Base-by-base conservation (phyloP, 805 yeast species). In the Ogataea thermomethanolica region DNA sequence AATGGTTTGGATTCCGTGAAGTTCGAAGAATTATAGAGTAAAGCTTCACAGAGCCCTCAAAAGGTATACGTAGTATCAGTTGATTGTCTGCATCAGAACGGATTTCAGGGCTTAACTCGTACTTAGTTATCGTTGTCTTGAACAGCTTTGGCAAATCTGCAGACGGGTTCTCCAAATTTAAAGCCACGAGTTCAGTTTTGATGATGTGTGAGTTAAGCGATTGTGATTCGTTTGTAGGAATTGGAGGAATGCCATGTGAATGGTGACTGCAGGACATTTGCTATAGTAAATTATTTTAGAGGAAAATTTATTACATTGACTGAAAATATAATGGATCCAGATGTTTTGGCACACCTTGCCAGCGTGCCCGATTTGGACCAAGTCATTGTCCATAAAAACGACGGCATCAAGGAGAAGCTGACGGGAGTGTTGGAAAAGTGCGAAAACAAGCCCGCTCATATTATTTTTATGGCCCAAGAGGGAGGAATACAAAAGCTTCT, bases 31-130 rank as follows among this genome's bases (percentile, higher is more conserved):
- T 75, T 1, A 91, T 50, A 3, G 95, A 84, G 56, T 77, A 85
- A 25, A 91, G 61, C 56, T 82, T 86, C 29, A 85, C 88, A 17
- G 74, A 66, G 5, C 54, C 52, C 9, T 82, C 79, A 54, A 91
- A 91, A 22, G 96, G 97, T 22, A 91, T 75, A 38, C 78, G 74
- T 24, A 91, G 50, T 24, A 90, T 74, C 50, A 90, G 49, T 58
- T 91, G 96, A 43, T 81, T 77, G 55, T 91, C 98, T 2, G 84
- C 79, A 58, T 90, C 96, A 1, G 61, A 76, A 65, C 33, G 79
- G 56, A 66, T 62, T 53, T 26, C 64, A 47, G 66, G 78, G 44
- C 45, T 68, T 8, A 76, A 49, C n/a, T 67, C 60, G 45, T 75
- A 78, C 51, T 75, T 74, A 6, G 70, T 66, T 1, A 69, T 74